These are phyloP conservation scores for Erythrobasidium yunnanense DNA, from an alignment of 768 basidiomycete genomes.

Conservation along the genomic window DNA sequence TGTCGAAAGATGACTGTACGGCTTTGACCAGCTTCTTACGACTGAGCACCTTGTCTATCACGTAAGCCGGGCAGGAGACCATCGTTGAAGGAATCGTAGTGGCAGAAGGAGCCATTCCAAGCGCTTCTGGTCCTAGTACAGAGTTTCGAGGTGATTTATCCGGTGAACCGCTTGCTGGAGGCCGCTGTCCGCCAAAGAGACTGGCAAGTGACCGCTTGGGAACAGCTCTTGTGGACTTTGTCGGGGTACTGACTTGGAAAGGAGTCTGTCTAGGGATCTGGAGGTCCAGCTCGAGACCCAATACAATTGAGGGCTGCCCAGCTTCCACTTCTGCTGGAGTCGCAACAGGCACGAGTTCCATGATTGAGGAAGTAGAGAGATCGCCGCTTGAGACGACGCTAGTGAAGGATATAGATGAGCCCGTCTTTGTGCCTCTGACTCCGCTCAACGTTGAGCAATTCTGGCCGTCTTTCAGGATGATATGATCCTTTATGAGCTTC, in stretches of 20 bases:
- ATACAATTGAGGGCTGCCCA: too few species aligned
- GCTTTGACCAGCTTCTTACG: slow-evolving; percentile 40
- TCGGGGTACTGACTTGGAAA: neutral
- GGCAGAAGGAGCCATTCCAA: neutral
- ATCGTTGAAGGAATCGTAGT: neutral
- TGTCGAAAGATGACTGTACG: slow-evolving; percentile 4
- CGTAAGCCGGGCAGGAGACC: neutral
- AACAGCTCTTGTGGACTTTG: neutral
- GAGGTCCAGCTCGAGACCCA: neutral
- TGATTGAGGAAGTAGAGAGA: slow-evolving; percentile 8
- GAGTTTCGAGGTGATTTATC: slow-evolving; percentile 47
- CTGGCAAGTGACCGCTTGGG: slow-evolving; percentile 47
- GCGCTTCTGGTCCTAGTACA: neutral
- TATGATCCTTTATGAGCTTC: slow-evolving; percentile 73
- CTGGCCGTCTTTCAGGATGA: slow-evolving; percentile 49
- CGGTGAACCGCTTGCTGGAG: neutral
- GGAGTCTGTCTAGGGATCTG: neutral
- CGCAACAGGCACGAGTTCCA: slow-evolving; percentile 1
- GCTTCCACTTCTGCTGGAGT: neutral
- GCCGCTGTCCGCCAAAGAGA: slow-evolving; percentile 17
- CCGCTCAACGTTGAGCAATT: slow-evolving; percentile 71
- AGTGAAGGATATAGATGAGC: slow-evolving; percentile 31
- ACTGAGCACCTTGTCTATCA: slow-evolving; percentile 25
- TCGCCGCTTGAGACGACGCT: slow-evolving; percentile 26
- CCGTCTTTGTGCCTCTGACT: slow-evolving; percentile 57